Base-by-base conservation (phyloP, 1,284 basidiomycete species). In the Limonomyces culmigenus region DNA sequence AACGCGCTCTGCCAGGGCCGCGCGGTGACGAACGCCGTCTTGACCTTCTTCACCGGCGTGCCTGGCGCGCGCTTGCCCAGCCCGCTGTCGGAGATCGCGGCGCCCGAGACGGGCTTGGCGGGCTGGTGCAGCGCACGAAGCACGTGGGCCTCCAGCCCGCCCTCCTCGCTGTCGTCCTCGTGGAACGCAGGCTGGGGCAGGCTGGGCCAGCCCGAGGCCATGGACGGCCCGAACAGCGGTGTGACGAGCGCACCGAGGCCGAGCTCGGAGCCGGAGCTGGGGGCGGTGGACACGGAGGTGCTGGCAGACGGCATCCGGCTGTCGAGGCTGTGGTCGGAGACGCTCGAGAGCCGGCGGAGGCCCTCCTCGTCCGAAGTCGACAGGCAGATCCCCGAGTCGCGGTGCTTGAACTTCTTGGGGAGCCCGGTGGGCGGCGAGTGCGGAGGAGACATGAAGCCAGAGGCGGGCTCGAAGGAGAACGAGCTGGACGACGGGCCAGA, bases 1-100 rank as follows among this genome's bases (percentile, higher is more conserved):
- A 83, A 64, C 2, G 79, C 78, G 47, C 78, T 81, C 50, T 81
- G 79, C 78, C 79, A 83, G 3, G 74, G 77, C 8, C 79, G 61
- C 33, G 67, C 66, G 30, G 63, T 60, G 6, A 8, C 30, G 31
- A 79, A 54, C 23, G 65, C 61, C 14, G 68, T 72, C 53, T 75
- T 75, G 39, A 62, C 51, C 47, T 65, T 73, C 62, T 86, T 86
- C 32, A 83, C 76, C 0, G 83, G 81, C 2, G 83, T 86, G 0
- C 75, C 79, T 3, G 81, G 81, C 13, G 70, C 68, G 35, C 62
- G 70, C 58, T 78, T 83, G 20, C 55, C 51, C 37, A 61, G 64
- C 35, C 63, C 61, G 19, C 52, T 54, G 15, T 62, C 59, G 3
- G 54, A 59, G 40, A 27, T 27, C 25, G 65, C 51, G 34, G 52